Evolutionary conservation across 306 rosid species (phyloP), one percentile per base, ranked within the genome.

Genomic region (Acacia crassicarpa): DNA sequence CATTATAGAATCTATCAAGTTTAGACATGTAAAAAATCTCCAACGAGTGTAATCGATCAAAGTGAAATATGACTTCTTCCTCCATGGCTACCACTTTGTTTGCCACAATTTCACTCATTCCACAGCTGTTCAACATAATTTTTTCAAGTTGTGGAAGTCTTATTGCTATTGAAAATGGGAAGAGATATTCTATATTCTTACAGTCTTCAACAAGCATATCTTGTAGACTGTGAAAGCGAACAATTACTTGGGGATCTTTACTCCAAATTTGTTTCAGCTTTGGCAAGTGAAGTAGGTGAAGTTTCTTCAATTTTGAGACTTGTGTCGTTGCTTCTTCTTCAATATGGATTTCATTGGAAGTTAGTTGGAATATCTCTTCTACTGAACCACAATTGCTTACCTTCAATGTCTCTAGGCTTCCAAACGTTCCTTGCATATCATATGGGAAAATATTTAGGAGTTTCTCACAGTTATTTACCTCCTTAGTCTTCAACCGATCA

Each of bases 231-330:
- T 40, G 79, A 59, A 62, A 72, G 74, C 8, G 9, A 8, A 80
- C 12, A 15, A 8, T 8, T 49, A 70, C 85, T 16, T 49, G 56
- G 2, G 56, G 8, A 49, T 20, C 61, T 7, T 3, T 53, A 53
- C 61, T 19, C 61, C 88, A 85, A 65, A 85, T 58, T 2, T 81
- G 76, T 67, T 84, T 80, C 22, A 84, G 49, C 17, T 80, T 81
- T 0, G 76, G 76, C 25, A 80, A 67, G 32, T 38, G 14, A 35
- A 16, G 38, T 19, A 85, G 61, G 59, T 72, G 46, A 40, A 85
- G n/a, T 33, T 81, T 63, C 35, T 61, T 62, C 46, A 81, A 23
- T 0, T 12, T 67, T 16, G n/a, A 16, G n/a, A 51, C 58, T 4
- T 51, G 58, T 35, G 67, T 19, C 1, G 27, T 6, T 38, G 8